Evolutionary conservation across 2,329 filamentous ascomycete genomes (phyloP), one percentile per base, ranked within the genome.

Genomic region (Fusarium luffae): DNA sequence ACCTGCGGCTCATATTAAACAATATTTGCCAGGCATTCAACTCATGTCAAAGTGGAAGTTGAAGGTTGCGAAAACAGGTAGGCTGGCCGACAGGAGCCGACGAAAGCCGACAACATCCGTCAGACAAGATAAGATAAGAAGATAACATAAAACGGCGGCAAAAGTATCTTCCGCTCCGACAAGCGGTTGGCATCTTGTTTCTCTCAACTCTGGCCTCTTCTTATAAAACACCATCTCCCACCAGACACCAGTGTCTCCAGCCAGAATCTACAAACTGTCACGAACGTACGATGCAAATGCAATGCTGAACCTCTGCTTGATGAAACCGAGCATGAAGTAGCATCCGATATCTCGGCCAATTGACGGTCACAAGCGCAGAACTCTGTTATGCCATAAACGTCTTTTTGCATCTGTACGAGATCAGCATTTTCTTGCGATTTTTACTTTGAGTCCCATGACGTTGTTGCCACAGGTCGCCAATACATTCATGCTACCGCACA

Each of bases 71-170:
- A 30, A 30, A 7, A 13, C 5, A 13, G 5, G 13, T 5, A 13
- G 13, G 28, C 28, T 30, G 28, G 5, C 12, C 28, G 12, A 13
- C 28, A 13, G 5, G 7, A 11, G 18, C 18, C 34, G 34, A 37
- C 3, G 10, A 3, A 37, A 11, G 34, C 34, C 34, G 34, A n/a
- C 2, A 11, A 11, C 18, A 18, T 3, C 34, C 18, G 10, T 2
- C 8, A 4, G 10, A 4, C 11, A 11, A 11, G 18, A 37, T 11
- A 18, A 2, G 1, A 6, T 4, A 3, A 2, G 4, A 6, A 37
- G 32, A 37, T 37, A 7, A 37, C 10, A 37, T n/a, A n/a, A 23
- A 5, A 23, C 2, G 2, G 2, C 34, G 34, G 34, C 18, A 2
- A 3, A 37, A 37, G 34, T 4, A 37, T 37, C 18, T n/a, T 37